phyloP scores from a whole-genome alignment of 495 filamentous ascomycete genomes.

The Elaphomyces granulatus region DNA sequence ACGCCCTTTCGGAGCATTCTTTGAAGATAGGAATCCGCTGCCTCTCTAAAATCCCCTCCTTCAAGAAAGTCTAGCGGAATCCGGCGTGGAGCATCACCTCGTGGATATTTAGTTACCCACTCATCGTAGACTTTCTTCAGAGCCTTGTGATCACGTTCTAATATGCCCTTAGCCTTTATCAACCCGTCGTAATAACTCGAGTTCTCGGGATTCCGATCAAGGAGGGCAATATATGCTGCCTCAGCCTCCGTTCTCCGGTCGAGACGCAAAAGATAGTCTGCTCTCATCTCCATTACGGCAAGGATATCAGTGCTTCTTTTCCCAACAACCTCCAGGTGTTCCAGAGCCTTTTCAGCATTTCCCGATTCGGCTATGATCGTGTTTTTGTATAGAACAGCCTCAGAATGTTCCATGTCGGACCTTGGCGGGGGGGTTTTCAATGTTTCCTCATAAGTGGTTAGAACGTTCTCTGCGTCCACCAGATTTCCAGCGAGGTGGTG shows the following conservation, averaged over 20 bases:
- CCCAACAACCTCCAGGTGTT: conserved; percentile 65
- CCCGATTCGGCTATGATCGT: conserved; percentile 79
- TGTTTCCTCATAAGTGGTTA: conserved; percentile 86
- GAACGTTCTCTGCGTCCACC: conserved; percentile 72
- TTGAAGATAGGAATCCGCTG: conserved; percentile 67
- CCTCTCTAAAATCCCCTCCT: conserved; percentile 66
- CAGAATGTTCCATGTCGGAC: conserved; percentile 84
- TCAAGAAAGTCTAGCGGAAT: conserved; percentile 82
- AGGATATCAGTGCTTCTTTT: conserved; percentile 72
- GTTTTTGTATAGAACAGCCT: conserved; percentile 93
- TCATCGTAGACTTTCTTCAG: conserved; percentile 65
- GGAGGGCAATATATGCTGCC: conserved; percentile 60
- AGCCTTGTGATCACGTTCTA: conserved; percentile 42
- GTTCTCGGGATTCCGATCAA: conserved; percentile 81
- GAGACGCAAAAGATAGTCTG: conserved; percentile 69
- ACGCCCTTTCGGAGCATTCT: conserved; percentile 92
- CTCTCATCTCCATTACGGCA: conserved; percentile 79
- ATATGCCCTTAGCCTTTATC: conserved; percentile 49
- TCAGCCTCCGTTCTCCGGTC: conserved; percentile 67
- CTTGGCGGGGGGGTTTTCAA: conserved; percentile 60
- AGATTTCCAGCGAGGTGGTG: conserved; percentile 80
- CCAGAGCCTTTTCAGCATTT: conserved; percentile 63
- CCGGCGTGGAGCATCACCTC: conserved; percentile 70
- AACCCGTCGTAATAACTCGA: conserved; percentile 72
- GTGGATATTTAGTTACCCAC: conserved; percentile 64